A percentile compares a stretch with the other conserved stretches of the same genome.
Evolutionary conservation across 202 grass and related monocot species (phyloP).

Genomic region (Musa balbisiana): DNA sequence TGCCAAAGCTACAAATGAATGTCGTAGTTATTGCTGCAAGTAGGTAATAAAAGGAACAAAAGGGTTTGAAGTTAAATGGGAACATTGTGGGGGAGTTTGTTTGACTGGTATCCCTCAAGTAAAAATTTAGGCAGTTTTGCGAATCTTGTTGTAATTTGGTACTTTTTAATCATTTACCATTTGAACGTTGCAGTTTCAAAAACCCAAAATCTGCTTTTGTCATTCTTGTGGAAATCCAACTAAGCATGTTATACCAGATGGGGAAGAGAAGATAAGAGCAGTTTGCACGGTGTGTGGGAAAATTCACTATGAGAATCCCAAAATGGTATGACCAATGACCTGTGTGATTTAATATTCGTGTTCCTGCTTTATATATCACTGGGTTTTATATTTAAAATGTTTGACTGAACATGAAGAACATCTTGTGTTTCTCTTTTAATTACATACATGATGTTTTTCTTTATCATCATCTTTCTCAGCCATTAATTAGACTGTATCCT

Average conservation of each 20-base stretch:
- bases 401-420: not conserved
- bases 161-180: not conserved
- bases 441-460: too few species aligned
- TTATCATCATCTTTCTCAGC: too few species aligned
- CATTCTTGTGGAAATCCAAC: conserved; percentile 71
- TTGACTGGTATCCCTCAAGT: not conserved
- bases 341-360: not conserved
- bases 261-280: conserved; percentile 87
- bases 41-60: not conserved
- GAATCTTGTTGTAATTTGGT: not conserved
- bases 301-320: conserved; percentile 92
- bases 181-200: conserved; percentile 38
- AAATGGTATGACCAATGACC: conserved; percentile 55
- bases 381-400: not conserved
- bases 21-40: not conserved
- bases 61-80: not conserved
- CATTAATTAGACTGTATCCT: too few species aligned
- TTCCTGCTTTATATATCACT: not conserved
- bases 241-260: conserved; percentile 64
- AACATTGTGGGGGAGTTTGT: not conserved
- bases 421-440: too few species aligned
- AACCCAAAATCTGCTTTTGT: conserved; percentile 64
- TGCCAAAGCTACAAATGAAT: not conserved
- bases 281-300: conserved; percentile 74
- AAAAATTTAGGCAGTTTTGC: not conserved